These are phyloP conservation scores for Lasiodiplodia hormozganensis DNA, from an alignment of 2,329 filamentous ascomycete genomes.

Conservation along the genomic window DNA sequence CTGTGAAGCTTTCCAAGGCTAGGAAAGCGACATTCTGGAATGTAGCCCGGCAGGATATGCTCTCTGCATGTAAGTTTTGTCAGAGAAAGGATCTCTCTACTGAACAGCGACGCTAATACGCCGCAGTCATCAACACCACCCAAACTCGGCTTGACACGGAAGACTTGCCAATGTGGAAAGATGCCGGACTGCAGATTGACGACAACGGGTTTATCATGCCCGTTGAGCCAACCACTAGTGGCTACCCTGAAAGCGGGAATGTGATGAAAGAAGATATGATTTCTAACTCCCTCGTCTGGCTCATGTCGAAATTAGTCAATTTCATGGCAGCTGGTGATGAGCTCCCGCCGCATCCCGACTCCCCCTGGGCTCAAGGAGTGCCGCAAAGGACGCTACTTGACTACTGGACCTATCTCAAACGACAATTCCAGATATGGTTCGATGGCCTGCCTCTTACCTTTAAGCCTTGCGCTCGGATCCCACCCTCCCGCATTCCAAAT, in stretches of 20 bases:
- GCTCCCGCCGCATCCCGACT: slow-evolving; percentile 47
- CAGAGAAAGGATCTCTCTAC: not conserved
- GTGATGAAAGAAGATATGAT: slow-evolving; percentile 69
- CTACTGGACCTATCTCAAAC: slow-evolving; percentile 62
- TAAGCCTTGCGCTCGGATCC: slow-evolving; percentile 60
- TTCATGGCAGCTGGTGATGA: slow-evolving; percentile 66
- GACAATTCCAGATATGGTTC: slow-evolving; percentile 66
- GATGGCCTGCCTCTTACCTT: slow-evolving; percentile 66
- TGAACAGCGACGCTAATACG: not conserved
- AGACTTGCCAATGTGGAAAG: slow-evolving; percentile 68
- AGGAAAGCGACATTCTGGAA: slow-evolving; percentile 71
- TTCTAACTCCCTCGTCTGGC: slow-evolving; percentile 70
- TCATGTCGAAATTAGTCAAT: slow-evolving; percentile 71
- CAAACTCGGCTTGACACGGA: slow-evolving; percentile 67
- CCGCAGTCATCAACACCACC: slow-evolving; percentile 63
- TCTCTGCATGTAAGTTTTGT: slow-evolving; percentile 63
- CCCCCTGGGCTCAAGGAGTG: slow-evolving; percentile 51
- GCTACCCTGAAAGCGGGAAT: slow-evolving; percentile 53
- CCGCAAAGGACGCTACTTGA: slow-evolving; percentile 58
- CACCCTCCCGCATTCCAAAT: slow-evolving; percentile 41
- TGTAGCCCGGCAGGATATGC: slow-evolving; percentile 70
- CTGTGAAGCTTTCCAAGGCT: slow-evolving; percentile 55
- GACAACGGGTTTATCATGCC: slow-evolving; percentile 59
- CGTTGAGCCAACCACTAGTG: slow-evolving; percentile 48
- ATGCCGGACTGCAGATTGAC: slow-evolving; percentile 66